These are phyloP conservation scores for Penicillium sp. DNA, from an alignment of 2,329 filamentous ascomycete species.

Conservation along the genomic window DNA sequence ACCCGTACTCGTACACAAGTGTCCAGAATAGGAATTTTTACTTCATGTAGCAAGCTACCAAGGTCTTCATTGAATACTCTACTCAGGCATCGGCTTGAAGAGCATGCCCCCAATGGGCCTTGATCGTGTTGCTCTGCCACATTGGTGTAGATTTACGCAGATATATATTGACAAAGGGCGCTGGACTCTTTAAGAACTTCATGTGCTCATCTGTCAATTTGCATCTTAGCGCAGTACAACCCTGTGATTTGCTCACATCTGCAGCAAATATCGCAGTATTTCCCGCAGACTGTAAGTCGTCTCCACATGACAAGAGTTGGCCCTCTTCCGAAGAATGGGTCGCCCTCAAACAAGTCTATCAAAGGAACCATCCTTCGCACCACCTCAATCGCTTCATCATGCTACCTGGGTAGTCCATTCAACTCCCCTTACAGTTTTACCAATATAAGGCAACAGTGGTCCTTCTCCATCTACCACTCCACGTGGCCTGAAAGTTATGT, in stretches of 20 bases:
- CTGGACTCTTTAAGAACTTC: background rate
- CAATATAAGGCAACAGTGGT: slow-evolving; percentile 28
- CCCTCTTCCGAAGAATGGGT: slow-evolving; percentile 22
- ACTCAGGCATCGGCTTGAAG: background rate
- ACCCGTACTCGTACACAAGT: background rate
- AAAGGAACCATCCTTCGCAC: slow-evolving; percentile 24
- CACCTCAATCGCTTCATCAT: slow-evolving; percentile 29
- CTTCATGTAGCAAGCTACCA: background rate
- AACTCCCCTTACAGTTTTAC: slow-evolving; percentile 25
- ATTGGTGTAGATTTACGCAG: background rate
- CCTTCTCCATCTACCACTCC: slow-evolving; percentile 29
- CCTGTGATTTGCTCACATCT: background rate
- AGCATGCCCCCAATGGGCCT: background rate
- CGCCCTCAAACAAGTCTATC: slow-evolving; percentile 23
- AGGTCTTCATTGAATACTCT: background rate
- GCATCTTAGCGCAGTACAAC: background rate
- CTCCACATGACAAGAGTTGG: slow-evolving; percentile 18
- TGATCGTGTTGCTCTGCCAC: background rate
- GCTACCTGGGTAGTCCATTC: slow-evolving; percentile 30
- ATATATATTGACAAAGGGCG: background rate
- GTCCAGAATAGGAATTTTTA: background rate
- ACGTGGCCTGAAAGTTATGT: slow-evolving; percentile 32
- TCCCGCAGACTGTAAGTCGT: slow-evolving; percentile 14
- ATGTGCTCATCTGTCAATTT: background rate
- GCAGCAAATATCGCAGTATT: background rate